Conservation (phyloP, 2,329 filamentous ascomycete genomes). For the Chaetothyriales sp. region DNA sequence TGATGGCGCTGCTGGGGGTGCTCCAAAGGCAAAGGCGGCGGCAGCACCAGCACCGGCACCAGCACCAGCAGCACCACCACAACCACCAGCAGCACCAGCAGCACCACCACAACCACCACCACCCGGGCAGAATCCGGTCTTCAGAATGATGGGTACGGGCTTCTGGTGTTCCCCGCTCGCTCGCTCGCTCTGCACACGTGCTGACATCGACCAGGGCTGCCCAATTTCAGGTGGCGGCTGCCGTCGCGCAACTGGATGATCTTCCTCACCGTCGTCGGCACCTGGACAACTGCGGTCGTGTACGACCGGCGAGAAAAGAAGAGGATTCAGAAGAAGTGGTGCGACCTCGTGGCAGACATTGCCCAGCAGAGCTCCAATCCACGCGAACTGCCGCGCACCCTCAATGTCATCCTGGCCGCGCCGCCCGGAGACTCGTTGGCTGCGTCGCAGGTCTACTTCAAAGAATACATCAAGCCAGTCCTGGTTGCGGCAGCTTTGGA, state of each 20-base stretch:
- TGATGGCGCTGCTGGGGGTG: not conserved
- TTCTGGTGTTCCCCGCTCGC: not conserved
- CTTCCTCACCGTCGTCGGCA: slow-evolving; percentile 67
- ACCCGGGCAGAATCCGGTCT: slow-evolving; percentile 52
- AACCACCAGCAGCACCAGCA: too few species aligned
- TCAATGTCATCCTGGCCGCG: slow-evolving; percentile 74
- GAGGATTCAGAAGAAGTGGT: slow-evolving; percentile 74
- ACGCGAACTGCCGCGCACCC: slow-evolving; percentile 62
- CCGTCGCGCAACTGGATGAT: slow-evolving; percentile 98
- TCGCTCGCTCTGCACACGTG: not conserved
- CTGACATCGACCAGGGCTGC: slow-evolving; percentile 48
- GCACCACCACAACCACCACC: too few species aligned
- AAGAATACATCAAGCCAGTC: slow-evolving; percentile 89
- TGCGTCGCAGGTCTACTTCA: slow-evolving; percentile 82
- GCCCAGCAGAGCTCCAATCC: slow-evolving; percentile 60
- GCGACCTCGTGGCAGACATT: slow-evolving; percentile 69
- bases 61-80: too few species aligned
- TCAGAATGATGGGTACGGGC: slow-evolving; percentile 51
- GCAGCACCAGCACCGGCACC: too few species aligned
- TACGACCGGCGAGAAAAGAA: slow-evolving; percentile 91
- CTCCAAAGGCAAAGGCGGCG: slow-evolving; percentile 25
- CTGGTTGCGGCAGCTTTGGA: slow-evolving; percentile 80
- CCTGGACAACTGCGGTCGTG: slow-evolving; percentile 65
- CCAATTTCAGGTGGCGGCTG: slow-evolving; percentile 66
- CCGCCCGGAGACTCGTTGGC: slow-evolving; percentile 79